Percentiles rank a stretch among this genome's conserved stretches.
Conservation (phyloP, 805 yeast species). For the Saccharomycopsis sp. region DNA sequence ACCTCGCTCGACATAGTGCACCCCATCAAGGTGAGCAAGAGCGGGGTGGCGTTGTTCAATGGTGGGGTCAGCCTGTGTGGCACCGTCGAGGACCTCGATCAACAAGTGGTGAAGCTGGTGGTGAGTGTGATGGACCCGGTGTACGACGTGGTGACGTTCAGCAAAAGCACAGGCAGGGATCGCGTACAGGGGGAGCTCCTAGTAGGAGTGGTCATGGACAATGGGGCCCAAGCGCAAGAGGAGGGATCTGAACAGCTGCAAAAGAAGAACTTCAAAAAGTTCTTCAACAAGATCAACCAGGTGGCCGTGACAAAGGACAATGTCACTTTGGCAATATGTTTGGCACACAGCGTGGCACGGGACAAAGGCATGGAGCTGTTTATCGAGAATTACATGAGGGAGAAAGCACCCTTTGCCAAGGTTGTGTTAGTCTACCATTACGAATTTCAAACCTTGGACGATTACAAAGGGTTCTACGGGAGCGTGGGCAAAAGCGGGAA, state of each 20-base stretch:
- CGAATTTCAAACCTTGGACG: too few species aligned
- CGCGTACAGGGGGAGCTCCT: not conserved
- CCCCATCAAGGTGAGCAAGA: slow-evolving; percentile 4
- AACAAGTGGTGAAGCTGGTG: too few species aligned
- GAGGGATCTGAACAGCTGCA: not conserved
- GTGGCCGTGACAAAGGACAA: not conserved
- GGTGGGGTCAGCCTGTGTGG: slow-evolving; percentile 12
- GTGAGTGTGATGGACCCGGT: slow-evolving; percentile 11
- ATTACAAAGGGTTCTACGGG: too few species aligned
- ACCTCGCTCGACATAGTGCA: slow-evolving; percentile 7
- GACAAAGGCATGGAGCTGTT: slow-evolving; percentile 11
- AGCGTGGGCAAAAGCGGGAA: too few species aligned
- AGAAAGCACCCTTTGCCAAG: not conserved
- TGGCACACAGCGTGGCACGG: not conserved
- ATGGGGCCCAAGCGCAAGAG: too few species aligned
- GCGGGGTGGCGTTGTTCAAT: slow-evolving; percentile 13
- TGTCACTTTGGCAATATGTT: slow-evolving; percentile 6
- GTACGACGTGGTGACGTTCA: slow-evolving; percentile 6
- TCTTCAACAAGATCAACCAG: slow-evolving; percentile 5
- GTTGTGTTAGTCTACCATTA: slow-evolving; percentile 5
- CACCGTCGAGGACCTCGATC: not conserved
- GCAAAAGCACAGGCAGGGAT: not conserved
- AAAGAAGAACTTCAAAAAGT: slow-evolving; percentile 6
- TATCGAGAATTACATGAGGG: slow-evolving; percentile 17
- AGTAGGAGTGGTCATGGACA: not conserved